phyloP scores from a whole-genome alignment of 805 yeast genomes.

The Wickerhamomyces chaumierensis region DNA sequence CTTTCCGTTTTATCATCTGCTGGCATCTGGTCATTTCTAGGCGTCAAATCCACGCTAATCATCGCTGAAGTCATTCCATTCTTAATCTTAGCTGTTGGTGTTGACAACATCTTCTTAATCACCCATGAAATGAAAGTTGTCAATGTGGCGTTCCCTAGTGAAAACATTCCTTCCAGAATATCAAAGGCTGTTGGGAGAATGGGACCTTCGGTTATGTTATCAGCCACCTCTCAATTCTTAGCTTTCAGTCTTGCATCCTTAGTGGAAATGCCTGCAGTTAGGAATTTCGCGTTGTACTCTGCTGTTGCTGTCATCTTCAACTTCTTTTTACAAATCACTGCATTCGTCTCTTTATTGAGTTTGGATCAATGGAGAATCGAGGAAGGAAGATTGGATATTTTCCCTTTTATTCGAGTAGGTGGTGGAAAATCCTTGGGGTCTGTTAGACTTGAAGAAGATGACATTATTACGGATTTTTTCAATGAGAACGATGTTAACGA shows the following conservation, averaged over 20 bases:
- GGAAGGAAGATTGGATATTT: constrained; percentile 44
- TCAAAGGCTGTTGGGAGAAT: constrained; percentile 56
- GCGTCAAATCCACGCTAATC: constrained; percentile 77
- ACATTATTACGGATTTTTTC: constrained; percentile 7
- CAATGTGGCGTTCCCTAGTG: constrained; percentile 32
- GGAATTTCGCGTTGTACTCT: constrained; percentile 84
- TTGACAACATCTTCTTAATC: constrained; percentile 82
- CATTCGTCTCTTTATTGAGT: constrained; percentile 62
- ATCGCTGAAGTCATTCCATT: constrained; percentile 97
- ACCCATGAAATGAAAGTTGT: constrained; percentile 65
- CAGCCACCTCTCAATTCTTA: constrained; percentile 66
- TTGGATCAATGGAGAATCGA: constrained; percentile 56
- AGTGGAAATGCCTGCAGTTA: constrained; percentile 93
- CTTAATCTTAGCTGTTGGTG: constrained; percentile 87
- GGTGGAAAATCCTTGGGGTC: constrained; percentile 2
- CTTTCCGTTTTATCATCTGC: constrained; percentile 75
- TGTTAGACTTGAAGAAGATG: constrained; percentile 12
- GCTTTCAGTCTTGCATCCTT: constrained; percentile 70
- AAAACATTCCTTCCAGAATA: constrained; percentile 45
- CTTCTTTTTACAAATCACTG: constrained; percentile 68
- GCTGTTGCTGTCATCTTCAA: constrained; percentile 78
- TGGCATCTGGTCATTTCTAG: constrained; percentile 68
- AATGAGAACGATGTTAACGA: constrained; percentile 19
- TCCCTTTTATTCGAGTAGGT: constrained; percentile 38
- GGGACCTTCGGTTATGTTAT: constrained; percentile 79